These are phyloP conservation scores for Phaeosphaeriaceae sp. DNA, from an alignment of 2,329 filamentous ascomycete species.

Conservation along the genomic window DNA sequence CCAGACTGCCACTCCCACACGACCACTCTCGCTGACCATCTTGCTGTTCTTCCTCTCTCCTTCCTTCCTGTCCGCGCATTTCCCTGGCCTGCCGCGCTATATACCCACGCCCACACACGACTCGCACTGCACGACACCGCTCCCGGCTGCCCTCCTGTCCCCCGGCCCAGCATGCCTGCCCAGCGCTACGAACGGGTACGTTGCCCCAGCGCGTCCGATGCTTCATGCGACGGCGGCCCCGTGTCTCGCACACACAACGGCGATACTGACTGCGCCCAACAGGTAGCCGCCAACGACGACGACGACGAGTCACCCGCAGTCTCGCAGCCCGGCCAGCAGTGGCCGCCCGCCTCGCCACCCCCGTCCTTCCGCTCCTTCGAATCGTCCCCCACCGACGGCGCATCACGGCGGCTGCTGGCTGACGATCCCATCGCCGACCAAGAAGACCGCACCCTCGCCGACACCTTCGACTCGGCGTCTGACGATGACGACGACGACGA, in stretches of 20 bases:
- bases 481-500: constrained; percentile 70
- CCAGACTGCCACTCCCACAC: constrained; percentile 2
- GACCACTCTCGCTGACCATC: constrained; percentile 3
- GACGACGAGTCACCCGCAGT: constrained; percentile 48
- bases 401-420: constrained; percentile 60
- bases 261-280: constrained; percentile 24
- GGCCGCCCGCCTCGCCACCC: constrained; percentile 57
- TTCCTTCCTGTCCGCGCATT: not conserved
- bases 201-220: constrained; percentile 21
- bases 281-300: constrained; percentile 55
- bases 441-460: constrained; percentile 83
- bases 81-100: constrained; percentile 7
- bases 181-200: constrained; percentile 59
- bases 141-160: constrained; percentile 11
- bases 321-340: constrained; percentile 33
- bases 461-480: constrained; percentile 84
- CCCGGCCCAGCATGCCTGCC: constrained; percentile 49
- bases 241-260: constrained; percentile 3
- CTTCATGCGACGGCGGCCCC: constrained; percentile 18
- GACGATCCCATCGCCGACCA: constrained; percentile 59
- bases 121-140: too few relatives aligned
- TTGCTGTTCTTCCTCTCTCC: not conserved
- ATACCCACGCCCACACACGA: constrained; percentile 6
- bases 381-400: constrained; percentile 65
- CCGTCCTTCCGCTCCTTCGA: constrained; percentile 90